Conservation (phyloP, 1,139 yeast species). For the Suhomyces terraborum region DNA sequence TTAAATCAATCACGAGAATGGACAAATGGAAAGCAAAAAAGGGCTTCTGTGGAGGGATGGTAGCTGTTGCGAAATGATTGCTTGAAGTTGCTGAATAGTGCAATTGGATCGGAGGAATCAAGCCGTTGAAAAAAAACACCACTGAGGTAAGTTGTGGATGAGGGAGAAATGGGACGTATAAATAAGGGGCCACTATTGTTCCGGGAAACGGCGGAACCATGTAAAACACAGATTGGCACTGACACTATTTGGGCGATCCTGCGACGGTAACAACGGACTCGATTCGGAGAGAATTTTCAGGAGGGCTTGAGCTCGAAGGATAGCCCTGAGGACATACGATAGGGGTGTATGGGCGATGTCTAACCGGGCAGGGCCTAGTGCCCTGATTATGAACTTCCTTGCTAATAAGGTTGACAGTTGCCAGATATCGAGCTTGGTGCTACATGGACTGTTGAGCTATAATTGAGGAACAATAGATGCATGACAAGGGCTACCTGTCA, state of each 20-base stretch:
- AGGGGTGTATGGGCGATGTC: constrained; percentile 3
- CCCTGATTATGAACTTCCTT: constrained; percentile 3
- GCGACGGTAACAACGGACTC: constrained; percentile 6
- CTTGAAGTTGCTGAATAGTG: constrained; percentile 1
- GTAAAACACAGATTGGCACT: constrained; percentile 1
- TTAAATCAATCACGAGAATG: background rate
- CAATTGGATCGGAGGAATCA: background rate
- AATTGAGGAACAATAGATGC: constrained; percentile 5
- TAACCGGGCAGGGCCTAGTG: constrained; percentile 3
- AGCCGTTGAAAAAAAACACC: constrained; percentile 5
- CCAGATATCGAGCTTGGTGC: constrained; percentile 1
- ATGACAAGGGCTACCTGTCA: constrained; percentile 1
- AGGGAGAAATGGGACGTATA: constrained; percentile 4
- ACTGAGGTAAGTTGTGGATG: background rate
- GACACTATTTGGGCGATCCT: constrained; percentile 1
- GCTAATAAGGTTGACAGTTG: constrained; percentile 2
- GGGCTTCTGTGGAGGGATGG: background rate
- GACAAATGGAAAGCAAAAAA: background rate
- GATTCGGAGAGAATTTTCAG: constrained; percentile 2
- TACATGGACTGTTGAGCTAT: background rate
- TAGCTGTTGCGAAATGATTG: constrained; percentile 2
- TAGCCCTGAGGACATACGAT: constrained; percentile 3
- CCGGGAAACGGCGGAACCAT: constrained; percentile 12
- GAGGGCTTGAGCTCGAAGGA: constrained; percentile 5
- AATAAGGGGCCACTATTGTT: constrained; percentile 8